Evolutionary conservation across 108 stramenopile genomes (phyloP).

Genomic region (Nannochloropsis salina): DNA sequence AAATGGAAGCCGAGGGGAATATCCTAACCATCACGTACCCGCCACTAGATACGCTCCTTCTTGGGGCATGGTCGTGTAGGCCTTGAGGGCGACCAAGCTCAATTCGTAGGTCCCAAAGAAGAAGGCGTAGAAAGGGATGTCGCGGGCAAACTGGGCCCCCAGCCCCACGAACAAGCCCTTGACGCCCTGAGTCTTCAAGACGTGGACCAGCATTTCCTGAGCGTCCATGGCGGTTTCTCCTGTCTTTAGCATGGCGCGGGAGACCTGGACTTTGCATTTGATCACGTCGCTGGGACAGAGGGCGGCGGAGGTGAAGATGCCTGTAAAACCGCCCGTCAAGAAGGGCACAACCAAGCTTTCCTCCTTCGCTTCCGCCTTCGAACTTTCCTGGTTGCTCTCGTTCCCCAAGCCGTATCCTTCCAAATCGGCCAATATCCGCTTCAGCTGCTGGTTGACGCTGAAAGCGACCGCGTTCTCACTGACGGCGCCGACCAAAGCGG

Average conservation of each 20-base stretch:
- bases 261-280: slow-evolving; percentile 52
- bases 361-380: slow-evolving; percentile 20
- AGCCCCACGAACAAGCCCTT: slow-evolving; percentile 49
- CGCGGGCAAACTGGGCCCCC: slow-evolving; percentile 47
- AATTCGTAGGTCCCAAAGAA: slow-evolving; percentile 55
- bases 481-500: slow-evolving; percentile 50
- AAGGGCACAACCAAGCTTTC: background rate
- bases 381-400: slow-evolving; percentile 33
- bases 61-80: slow-evolving; percentile 28
- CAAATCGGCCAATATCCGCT: slow-evolving; percentile 41
- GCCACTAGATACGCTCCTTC: slow-evolving; percentile 31
- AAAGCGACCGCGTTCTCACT: slow-evolving; percentile 54
- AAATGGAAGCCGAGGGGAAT: background rate
- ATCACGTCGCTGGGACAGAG: slow-evolving; percentile 55
- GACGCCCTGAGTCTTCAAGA: slow-evolving; percentile 45
- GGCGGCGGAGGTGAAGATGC: slow-evolving; percentile 45
- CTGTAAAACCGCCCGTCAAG: slow-evolving; percentile 37
- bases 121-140: slow-evolving; percentile 50
- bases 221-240: slow-evolving; percentile 36
- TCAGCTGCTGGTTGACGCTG: slow-evolving; percentile 48
- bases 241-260: slow-evolving; percentile 15
- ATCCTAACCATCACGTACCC: background rate
- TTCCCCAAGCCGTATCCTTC: slow-evolving; percentile 17
- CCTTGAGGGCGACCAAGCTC: slow-evolving; percentile 30
- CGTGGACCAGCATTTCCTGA: slow-evolving; percentile 36